A percentile compares a stretch with the other conserved stretches of the same genome.
These are phyloP conservation scores for Termitomyces sp. DNA, from an alignment of 768 basidiomycete species.

Conservation along the genomic window DNA sequence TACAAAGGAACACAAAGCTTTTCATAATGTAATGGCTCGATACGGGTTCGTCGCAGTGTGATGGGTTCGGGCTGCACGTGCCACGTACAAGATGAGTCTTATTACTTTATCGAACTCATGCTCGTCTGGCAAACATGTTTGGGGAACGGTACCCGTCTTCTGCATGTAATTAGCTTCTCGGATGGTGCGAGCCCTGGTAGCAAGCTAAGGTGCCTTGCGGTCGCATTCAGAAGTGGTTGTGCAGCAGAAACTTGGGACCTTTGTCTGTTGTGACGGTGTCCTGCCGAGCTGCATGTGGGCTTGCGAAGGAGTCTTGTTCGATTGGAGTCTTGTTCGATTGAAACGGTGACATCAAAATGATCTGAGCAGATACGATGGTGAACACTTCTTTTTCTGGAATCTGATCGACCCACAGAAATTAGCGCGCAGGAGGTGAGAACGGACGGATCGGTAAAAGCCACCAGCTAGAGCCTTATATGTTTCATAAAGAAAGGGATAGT, in stretches of 20 bases:
- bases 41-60: conserved; percentile 52
- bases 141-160: conserved; percentile 37
- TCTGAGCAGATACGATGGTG: conserved; percentile 23
- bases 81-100: conserved; percentile 61
- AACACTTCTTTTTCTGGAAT: conserved; percentile 37
- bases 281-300: conserved; percentile 28
- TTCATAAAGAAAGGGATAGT: conserved; percentile 13
- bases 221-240: conserved; percentile 17
- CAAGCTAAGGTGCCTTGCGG: conserved; percentile 12
- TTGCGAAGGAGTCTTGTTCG: conserved; percentile 22
- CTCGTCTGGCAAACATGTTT: conserved; percentile 50
- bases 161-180: conserved; percentile 12
- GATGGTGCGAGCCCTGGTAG: conserved; percentile 9
- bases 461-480: conserved; percentile 28
- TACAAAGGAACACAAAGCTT: conserved; percentile 75
- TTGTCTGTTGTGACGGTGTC: conserved; percentile 19
- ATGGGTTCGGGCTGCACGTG: conserved; percentile 61
- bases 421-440: conserved; percentile 61
- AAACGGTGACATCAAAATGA: conserved; percentile 30
- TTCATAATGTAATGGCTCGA: conserved; percentile 74
- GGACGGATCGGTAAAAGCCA: conserved; percentile 47
- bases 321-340: too few species aligned
- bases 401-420: conserved; percentile 43
- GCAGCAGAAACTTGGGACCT: background rate
- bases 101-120: conserved; percentile 50